Evolutionary conservation across 176 grass and related monocot species (phyloP).

Genomic region (Oryza meridionalis): DNA sequence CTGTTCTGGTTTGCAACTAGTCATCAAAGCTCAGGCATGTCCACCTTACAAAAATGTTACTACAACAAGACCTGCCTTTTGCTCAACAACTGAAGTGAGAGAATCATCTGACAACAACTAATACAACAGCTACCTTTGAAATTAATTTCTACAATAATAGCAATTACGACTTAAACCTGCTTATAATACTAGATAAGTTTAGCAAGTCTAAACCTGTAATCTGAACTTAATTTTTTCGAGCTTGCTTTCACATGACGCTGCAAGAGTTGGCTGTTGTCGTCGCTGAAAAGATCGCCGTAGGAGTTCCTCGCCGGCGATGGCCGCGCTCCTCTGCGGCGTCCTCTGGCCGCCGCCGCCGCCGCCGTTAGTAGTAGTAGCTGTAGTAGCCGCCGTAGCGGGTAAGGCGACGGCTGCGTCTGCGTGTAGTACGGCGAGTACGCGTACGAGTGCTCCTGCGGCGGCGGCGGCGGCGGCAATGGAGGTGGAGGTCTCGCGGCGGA

Average conservation of each 20-base stretch:
- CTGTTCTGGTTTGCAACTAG: background rate
- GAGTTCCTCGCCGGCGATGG: constrained; percentile 17
- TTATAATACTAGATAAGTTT: background rate
- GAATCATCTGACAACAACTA: constrained; percentile 1
- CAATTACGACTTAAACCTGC: background rate
- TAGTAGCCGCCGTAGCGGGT: background rate
- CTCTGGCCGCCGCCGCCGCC: background rate
- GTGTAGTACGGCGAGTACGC: constrained; percentile 1
- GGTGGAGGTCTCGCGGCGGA: background rate
- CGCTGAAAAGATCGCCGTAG: constrained; percentile 48
- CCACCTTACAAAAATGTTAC: constrained; percentile 28
- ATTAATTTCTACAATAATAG: background rate
- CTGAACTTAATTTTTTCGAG: background rate
- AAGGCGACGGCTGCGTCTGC: constrained; percentile 1
- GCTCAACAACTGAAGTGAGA: constrained; percentile 1
- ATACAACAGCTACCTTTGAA: background rate
- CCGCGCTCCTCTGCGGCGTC: background rate
- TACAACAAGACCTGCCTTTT: background rate
- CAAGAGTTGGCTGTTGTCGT: constrained; percentile 54
- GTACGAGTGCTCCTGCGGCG: constrained; percentile 20
- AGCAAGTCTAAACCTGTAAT: background rate
- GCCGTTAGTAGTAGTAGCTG: constrained; percentile 18
- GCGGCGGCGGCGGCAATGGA: background rate
- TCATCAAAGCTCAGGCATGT: constrained; percentile 2
- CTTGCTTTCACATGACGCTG: constrained; percentile 45